These are phyloP conservation scores for Aureobasidium sp. DNA, from an alignment of 2,329 filamentous ascomycete genomes.

Conservation along the genomic window DNA sequence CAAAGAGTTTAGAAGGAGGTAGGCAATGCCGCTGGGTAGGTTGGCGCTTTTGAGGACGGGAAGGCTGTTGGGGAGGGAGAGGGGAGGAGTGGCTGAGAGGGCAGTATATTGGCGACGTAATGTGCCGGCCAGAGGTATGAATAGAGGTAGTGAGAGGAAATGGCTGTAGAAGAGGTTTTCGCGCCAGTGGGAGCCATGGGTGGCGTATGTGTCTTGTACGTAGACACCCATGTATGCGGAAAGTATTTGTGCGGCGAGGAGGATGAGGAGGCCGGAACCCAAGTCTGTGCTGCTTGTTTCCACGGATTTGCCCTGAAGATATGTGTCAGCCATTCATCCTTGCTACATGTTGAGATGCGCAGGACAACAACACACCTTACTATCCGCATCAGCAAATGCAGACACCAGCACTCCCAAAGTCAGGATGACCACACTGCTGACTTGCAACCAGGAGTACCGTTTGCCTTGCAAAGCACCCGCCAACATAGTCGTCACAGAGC, in stretches of 20 bases:
- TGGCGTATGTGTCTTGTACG: conserved; percentile 80
- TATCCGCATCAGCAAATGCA: conserved; percentile 80
- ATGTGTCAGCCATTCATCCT: not conserved
- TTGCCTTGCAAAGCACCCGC: conserved; percentile 86
- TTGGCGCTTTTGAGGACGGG: not conserved
- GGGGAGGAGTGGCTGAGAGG: conserved; percentile 56
- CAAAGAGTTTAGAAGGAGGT: conserved; percentile 67
- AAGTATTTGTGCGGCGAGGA: conserved; percentile 81
- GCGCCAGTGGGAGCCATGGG: conserved; percentile 83
- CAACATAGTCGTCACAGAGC: conserved; percentile 89
- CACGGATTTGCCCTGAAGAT: conserved; percentile 18
- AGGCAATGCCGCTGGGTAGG: conserved; percentile 62
- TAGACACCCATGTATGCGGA: conserved; percentile 94
- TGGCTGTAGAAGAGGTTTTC: conserved; percentile 95
- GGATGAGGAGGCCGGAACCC: conserved; percentile 66
- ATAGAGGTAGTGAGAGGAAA: conserved; percentile 67
- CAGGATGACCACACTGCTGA: conserved; percentile 72
- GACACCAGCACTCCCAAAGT: conserved; percentile 81
- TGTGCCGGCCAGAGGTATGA: conserved; percentile 62
- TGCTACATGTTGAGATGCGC: not conserved
- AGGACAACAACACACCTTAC: conserved; percentile 54
- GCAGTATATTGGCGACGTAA: conserved; percentile 57
- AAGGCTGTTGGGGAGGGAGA: conserved; percentile 29
- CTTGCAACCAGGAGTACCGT: conserved; percentile 70
- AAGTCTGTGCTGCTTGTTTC: conserved; percentile 41